Percentiles rank a stretch among this genome's conserved stretches.
These are phyloP conservation scores for Aulographum hederae DNA, from an alignment of 2,329 filamentous ascomycete genomes.

Conservation along the genomic window DNA sequence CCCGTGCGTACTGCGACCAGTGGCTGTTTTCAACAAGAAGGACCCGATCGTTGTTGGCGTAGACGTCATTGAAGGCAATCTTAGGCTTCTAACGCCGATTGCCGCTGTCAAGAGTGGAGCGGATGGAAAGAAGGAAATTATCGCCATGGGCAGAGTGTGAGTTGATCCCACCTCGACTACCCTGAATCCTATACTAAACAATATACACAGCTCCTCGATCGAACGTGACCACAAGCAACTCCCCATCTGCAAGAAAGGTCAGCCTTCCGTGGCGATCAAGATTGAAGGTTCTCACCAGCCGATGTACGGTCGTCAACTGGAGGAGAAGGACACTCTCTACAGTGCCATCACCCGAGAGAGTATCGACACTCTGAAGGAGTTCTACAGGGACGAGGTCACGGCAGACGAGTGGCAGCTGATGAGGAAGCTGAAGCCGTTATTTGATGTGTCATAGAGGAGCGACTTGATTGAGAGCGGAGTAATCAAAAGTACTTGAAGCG, in stretches of 20 bases:
- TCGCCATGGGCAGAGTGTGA: constrained; percentile 83
- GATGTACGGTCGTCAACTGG: constrained; percentile 82
- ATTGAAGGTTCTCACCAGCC: constrained; percentile 91
- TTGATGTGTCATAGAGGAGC: constrained; percentile 84
- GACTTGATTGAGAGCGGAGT: too few relatives aligned
- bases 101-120: constrained; percentile 70
- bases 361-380: constrained; percentile 93
- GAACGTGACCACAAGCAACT: constrained; percentile 97
- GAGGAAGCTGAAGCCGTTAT: constrained; percentile 85
- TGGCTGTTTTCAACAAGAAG: constrained; percentile 98
- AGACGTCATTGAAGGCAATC: constrained; percentile 79
- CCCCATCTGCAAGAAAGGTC: constrained; percentile 78
- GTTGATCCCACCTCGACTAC: constrained; percentile 19
- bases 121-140: constrained; percentile 67
- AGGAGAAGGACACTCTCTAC: constrained; percentile 80
- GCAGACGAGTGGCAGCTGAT: constrained; percentile 93
- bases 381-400: constrained; percentile 70
- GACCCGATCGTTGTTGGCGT: constrained; percentile 88
- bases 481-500: too few relatives aligned
- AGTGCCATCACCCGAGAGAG: constrained; percentile 70
- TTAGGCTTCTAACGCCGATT: constrained; percentile 77
- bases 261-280: constrained; percentile 95
- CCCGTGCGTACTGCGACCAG: constrained; percentile 76
- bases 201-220: constrained; percentile 56
- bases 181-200: constrained; percentile 1